Conservation (phyloP, 495 filamentous ascomycete species). For the Penicillium cosmopolitanum region DNA sequence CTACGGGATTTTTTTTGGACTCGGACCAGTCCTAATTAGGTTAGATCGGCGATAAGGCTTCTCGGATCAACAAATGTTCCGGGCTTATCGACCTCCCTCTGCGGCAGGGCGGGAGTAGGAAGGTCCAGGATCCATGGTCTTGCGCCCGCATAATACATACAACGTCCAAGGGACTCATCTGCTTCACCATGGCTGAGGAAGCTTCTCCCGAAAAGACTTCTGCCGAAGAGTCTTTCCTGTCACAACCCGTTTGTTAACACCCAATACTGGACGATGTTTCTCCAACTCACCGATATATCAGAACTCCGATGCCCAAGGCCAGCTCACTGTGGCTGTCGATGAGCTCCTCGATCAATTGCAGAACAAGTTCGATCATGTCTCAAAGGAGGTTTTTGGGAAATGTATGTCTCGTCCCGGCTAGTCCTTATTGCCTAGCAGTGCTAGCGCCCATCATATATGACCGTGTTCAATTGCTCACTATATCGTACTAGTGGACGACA, state of each 20-base stretch:
- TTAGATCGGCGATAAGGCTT: slow-evolving; percentile 34
- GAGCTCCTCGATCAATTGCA: slow-evolving; percentile 82
- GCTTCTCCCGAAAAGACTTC: slow-evolving; percentile 23
- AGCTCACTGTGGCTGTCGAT: slow-evolving; percentile 75
- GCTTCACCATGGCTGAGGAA: slow-evolving; percentile 28
- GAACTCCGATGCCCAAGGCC: slow-evolving; percentile 57
- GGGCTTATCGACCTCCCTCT: slow-evolving; percentile 24
- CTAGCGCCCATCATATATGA: neutral
- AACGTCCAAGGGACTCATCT: slow-evolving; percentile 1
- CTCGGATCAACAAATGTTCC: slow-evolving; percentile 33
- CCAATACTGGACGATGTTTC: neutral
- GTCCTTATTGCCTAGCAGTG: neutral
- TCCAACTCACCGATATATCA: slow-evolving; percentile 19
- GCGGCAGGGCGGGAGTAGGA: neutral
- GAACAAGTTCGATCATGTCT: slow-evolving; percentile 80
- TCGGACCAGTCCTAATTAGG: slow-evolving; percentile 29
- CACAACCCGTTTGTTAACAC: slow-evolving; percentile 24
- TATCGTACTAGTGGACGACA: slow-evolving; percentile 78
- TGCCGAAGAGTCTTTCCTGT: slow-evolving; percentile 26
- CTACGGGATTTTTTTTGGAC: slow-evolving; percentile 52
- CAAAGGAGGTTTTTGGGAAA: slow-evolving; percentile 84
- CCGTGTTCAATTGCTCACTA: neutral
- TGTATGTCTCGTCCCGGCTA: slow-evolving; percentile 54
- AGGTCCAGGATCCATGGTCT: slow-evolving; percentile 1
- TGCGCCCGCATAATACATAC: neutral